Evolutionary conservation across 164 flowering plant species (phyloP), one percentile per base, ranked within the genome.

Genomic region (Pachysandra terminalis): DNA sequence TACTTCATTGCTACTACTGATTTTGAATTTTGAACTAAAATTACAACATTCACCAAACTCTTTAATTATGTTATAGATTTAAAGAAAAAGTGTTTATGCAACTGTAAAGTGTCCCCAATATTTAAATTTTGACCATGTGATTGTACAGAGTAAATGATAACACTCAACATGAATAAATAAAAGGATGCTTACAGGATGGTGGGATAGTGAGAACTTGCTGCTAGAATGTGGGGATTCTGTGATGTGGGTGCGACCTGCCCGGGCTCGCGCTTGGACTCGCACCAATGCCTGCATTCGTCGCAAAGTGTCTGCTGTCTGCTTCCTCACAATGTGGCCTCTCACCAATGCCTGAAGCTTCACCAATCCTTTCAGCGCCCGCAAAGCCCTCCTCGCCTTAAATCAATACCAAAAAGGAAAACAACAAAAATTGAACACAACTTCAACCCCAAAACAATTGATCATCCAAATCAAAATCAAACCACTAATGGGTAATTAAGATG

Each of bases 261-360:
- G 84, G 16, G 87, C 96, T 63, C 93, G 87, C 9, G 87, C 80
- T 68, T 95, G 99, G 53, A 88, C 82, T 64, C 94, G 80, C n/a
- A 84, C 91, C 79, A 90, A 66, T 5, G 96, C 88, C 63, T 91
- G 96, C 96, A 94, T 84, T 28, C 93, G 83, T 59, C 86, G 78
- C 28, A 94, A 82, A 80, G 83, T 85, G 66, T 85, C 90, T 40
- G 87, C 78, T 35, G 86, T 83, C 69, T 86, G 89, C 67, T 90
- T 94, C 63, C 98, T 79, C 68, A 89, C 91, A 61, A 91, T 86
- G 75, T 86, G 87, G 60, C 98, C 98, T 76, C 96, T 87, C 56
- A 88, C 97, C 66, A 91, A 66, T 8, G 98, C 97, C 70, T 94
- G 98, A 63, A 94, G 93, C 80, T 83, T 90, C 74, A 94, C 96